Evolutionary conservation across 345 rosid species (phyloP), one percentile per base, ranked within the genome.

Genomic region (Bruguiera parviflora): DNA sequence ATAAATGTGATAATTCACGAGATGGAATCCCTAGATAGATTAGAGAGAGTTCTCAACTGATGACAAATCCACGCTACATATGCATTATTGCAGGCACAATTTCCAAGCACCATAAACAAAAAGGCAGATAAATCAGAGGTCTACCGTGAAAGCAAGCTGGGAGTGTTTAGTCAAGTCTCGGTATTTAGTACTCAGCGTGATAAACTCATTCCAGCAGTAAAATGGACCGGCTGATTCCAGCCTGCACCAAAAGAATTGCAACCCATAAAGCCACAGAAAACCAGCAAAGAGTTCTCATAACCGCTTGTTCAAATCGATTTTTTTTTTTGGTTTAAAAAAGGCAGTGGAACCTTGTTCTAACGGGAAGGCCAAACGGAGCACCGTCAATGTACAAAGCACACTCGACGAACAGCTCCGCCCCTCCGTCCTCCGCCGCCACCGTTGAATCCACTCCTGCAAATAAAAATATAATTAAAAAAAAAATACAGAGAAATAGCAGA

Each of bases 301-400:
- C 64, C 67, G 24, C 15, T 53, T 21, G 27, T 21, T 15, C 46
- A 53, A 9, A 32, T 32, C 21, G 35, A n/a, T n/a, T n/a, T n/a
- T n/a, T n/a, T n/a, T n/a, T n/a, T n/a, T n/a, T n/a, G n/a, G n/a
- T n/a, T n/a, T n/a, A n/a, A 21, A 27, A 18, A 28, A 24, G 28
- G 2, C 2, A 27, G 39, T 43, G 58, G 53, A 57, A 91, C 98
- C 97, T 94, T 59, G 97, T 89, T 84, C 86, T 86, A 72, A 85
- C 86, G 32, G 97, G 93, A 79, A 92, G 97, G 29, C 97, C 99
- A 69, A 92, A 95, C 3, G 88, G 92, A 63, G 93, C 89, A 52
- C 98, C 98, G 72, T 95, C 97, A 63, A 92, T 88, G 79, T 84
- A 89, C 82, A 92, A 76, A 16, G 90, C 89, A 68, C 96, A 88